These are phyloP conservation scores for Apiospora kogelbergensis DNA, from an alignment of 2,329 filamentous ascomycete genomes.

Conservation along the genomic window DNA sequence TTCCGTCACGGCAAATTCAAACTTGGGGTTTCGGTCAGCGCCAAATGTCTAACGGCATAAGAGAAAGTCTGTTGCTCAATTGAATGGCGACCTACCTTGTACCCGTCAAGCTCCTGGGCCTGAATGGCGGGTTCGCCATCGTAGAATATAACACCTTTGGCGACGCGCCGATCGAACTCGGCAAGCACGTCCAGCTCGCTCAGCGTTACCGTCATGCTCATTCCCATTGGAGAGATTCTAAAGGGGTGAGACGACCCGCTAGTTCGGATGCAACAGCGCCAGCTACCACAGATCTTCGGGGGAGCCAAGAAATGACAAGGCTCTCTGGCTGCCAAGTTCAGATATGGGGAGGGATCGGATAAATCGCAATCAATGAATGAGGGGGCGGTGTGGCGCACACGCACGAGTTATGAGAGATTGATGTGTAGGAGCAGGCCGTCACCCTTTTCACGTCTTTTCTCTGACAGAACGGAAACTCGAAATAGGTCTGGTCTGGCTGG, in stretches of 20 bases:
- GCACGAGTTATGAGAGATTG: not conserved
- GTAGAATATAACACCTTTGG: conserved; percentile 22
- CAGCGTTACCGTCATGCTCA: conserved; percentile 12
- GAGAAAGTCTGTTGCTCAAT: not conserved
- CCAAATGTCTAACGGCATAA: not conserved
- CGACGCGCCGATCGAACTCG: conserved; percentile 23
- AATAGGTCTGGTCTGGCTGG: not conserved
- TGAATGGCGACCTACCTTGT: conserved; percentile 11
- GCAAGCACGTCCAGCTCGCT: conserved; percentile 19
- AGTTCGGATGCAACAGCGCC: not conserved
- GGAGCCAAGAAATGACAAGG: not conserved
- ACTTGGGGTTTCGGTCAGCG: conserved; percentile 15
- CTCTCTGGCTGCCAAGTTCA: not conserved
- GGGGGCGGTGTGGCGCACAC: not conserved
- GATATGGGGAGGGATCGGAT: not conserved
- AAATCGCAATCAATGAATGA: not conserved
- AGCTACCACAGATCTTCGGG: not conserved
- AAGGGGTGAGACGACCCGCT: not conserved
- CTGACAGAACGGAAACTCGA: not conserved
- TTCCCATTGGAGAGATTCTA: not conserved
- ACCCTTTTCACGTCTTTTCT: not conserved
- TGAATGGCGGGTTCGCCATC: conserved; percentile 18
- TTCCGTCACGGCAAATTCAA: conserved; percentile 17
- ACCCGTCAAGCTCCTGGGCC: conserved; percentile 10
- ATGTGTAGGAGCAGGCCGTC: not conserved